A percentile compares a stretch with the other conserved stretches of the same genome.
Conservation (phyloP, 116 monocot species). For the Dioscorea cayenensis region DNA sequence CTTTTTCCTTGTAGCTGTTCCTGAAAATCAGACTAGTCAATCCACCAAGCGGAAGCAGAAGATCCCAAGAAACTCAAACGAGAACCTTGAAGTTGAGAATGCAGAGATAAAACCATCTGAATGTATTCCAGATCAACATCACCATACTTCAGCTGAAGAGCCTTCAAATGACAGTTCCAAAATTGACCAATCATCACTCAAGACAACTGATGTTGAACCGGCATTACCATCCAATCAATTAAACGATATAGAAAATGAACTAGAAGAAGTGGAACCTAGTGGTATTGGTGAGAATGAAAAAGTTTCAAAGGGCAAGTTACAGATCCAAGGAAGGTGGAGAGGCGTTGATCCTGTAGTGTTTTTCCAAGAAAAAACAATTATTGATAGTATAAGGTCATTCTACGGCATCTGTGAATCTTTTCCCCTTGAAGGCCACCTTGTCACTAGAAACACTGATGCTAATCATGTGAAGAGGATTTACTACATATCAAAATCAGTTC, state of each 20-base stretch:
- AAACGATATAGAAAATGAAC: slow-evolving; percentile 10
- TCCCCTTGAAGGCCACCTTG: slow-evolving; percentile 71
- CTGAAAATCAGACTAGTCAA: slow-evolving; percentile 22
- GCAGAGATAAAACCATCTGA: slow-evolving; percentile 15
- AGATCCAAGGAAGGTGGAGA: slow-evolving; percentile 79
- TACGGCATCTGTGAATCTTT: slow-evolving; percentile 77
- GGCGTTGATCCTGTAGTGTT: slow-evolving; percentile 96
- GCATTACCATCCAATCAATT: slow-evolving; percentile 1
- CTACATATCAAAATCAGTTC: slow-evolving; percentile 81
- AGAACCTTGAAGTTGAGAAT: slow-evolving; percentile 11
- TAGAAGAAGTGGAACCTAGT: slow-evolving; percentile 8
- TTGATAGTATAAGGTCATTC: slow-evolving; percentile 66
- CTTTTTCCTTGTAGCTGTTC: slow-evolving; percentile 19
- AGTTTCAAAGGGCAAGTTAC: slow-evolving; percentile 29
- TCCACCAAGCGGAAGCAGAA: slow-evolving; percentile 7
- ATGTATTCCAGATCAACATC: slow-evolving; percentile 10
- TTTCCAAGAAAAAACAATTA: slow-evolving; percentile 56
- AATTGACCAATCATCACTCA: slow-evolving; percentile 6
- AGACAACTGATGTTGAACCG: slow-evolving; percentile 6
- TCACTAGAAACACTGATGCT: slow-evolving; percentile 74
- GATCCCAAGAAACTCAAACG: slow-evolving; percentile 2
- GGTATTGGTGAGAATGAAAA: slow-evolving; percentile 27
- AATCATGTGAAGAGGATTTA: slow-evolving; percentile 93
- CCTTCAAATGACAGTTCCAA: slow-evolving; percentile 2
- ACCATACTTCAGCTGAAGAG: slow-evolving; percentile 11